phyloP scores from a whole-genome alignment of 306 rosid genomes.

The Sindora glabra region DNA sequence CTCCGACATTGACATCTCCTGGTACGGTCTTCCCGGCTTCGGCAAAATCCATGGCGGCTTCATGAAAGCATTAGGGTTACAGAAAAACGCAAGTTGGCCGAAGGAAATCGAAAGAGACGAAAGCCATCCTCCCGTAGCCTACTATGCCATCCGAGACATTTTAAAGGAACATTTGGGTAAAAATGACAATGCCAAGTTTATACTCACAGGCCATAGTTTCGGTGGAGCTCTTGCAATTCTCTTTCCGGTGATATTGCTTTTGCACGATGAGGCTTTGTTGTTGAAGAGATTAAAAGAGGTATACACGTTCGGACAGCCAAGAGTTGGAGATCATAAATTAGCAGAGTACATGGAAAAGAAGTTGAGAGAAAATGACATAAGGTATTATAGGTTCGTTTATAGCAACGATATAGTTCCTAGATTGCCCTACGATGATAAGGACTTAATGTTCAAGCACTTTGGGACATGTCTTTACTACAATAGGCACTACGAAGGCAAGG shows the following conservation, averaged over 20 bases:
- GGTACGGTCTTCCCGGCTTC: constrained; percentile 46
- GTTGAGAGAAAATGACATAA: constrained; percentile 36
- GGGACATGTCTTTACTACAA: constrained; percentile 59
- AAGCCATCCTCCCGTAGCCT: constrained; percentile 32
- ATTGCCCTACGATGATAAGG: constrained; percentile 56
- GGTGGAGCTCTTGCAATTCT: constrained; percentile 66
- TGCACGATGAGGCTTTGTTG: constrained; percentile 50
- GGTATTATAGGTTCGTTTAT: constrained; percentile 64
- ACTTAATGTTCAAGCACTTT: constrained; percentile 68
- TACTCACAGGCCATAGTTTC: constrained; percentile 61
- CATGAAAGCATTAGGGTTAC: constrained; percentile 73
- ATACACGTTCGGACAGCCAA: constrained; percentile 86
- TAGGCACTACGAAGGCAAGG: constrained; percentile 39
- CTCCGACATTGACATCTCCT: constrained; percentile 70
- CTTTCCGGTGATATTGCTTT: constrained; percentile 31
- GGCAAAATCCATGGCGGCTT: constrained; percentile 78
- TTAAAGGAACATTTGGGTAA: constrained; percentile 20
- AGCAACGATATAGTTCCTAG: constrained; percentile 65
- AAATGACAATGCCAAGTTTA: constrained; percentile 29
- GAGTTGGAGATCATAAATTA: constrained; percentile 56
- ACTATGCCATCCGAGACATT: constrained; percentile 41
- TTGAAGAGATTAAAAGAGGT: constrained; percentile 60
- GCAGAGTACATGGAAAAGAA: constrained; percentile 40
- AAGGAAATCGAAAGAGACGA: constrained; percentile 16
- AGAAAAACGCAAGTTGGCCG: constrained; percentile 49